phyloP scores from a whole-genome alignment of 768 basidiomycete species.

The Suillus subalutaceus region DNA sequence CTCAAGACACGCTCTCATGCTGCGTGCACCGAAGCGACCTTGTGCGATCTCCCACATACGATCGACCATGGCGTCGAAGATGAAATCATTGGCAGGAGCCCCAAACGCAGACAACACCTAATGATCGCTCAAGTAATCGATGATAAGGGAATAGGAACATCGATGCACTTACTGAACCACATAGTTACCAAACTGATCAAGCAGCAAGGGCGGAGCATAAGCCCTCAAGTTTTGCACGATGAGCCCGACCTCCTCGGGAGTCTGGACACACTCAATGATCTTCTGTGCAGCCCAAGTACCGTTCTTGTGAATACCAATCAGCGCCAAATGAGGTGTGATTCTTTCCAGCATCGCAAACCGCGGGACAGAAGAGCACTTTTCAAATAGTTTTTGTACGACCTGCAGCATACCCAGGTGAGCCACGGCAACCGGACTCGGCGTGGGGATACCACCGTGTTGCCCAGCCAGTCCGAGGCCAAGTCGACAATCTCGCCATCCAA shows the following conservation, averaged over 20 bases:
- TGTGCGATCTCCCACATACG: slow-evolving; percentile 99
- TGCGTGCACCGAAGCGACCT: slow-evolving; percentile 96
- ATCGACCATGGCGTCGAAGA: slow-evolving; percentile 97
- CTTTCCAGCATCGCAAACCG: slow-evolving; percentile 92
- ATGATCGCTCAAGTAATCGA: slow-evolving; percentile 15
- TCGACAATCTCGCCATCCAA: slow-evolving; percentile 95
- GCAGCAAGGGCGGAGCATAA: slow-evolving; percentile 89
- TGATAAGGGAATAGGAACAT: not conserved
- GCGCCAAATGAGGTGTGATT: slow-evolving; percentile 89
- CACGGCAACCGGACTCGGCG: slow-evolving; percentile 8
- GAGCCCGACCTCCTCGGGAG: slow-evolving; percentile 81
- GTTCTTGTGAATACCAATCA: slow-evolving; percentile 99
- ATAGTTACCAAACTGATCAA: slow-evolving; percentile 94
- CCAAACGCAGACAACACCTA: slow-evolving; percentile 89
- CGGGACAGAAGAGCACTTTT: slow-evolving; percentile 77
- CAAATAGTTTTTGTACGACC: slow-evolving; percentile 98
- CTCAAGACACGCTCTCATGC: slow-evolving; percentile 96
- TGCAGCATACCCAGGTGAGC: slow-evolving; percentile 29
- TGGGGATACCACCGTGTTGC: slow-evolving; percentile 66
- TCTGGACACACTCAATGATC: slow-evolving; percentile 93
- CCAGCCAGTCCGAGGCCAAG: slow-evolving; percentile 96
- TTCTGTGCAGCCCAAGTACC: slow-evolving; percentile 99
- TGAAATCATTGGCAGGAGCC: slow-evolving; percentile 88
- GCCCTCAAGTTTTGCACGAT: slow-evolving; percentile 87
- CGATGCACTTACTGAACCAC: slow-evolving; percentile 69